These are phyloP conservation scores for Centella asiatica DNA, from an alignment of 129 eudicot species.

Conservation along the genomic window DNA sequence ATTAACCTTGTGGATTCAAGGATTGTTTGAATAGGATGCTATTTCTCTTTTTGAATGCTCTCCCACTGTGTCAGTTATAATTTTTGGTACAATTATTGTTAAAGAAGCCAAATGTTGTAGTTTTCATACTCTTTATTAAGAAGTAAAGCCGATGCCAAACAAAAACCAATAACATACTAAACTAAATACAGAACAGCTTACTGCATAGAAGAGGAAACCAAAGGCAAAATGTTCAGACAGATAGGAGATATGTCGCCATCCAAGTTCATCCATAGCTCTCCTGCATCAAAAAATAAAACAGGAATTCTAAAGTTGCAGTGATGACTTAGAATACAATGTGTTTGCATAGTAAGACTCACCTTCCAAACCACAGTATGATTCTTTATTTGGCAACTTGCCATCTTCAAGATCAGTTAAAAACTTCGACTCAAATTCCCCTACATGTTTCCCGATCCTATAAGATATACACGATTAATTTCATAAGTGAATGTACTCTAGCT, in stretches of 20 bases:
- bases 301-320: constrained; percentile 7
- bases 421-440: constrained; percentile 72
- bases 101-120: too few species aligned
- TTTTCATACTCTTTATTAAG: neutral
- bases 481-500: constrained; percentile 9
- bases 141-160: neutral
- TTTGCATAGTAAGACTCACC: constrained; percentile 31
- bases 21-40: too few species aligned
- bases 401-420: constrained; percentile 50
- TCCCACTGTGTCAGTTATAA: too few species aligned
- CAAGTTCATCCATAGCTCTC: constrained; percentile 87
- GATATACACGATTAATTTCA: constrained; percentile 7
- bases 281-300: constrained; percentile 26
- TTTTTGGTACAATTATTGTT: too few species aligned
- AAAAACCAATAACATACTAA: constrained; percentile 4
- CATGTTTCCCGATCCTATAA: constrained; percentile 67
- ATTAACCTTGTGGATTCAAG: too few species aligned
- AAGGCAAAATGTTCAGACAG: constrained; percentile 61
- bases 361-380: constrained; percentile 51
- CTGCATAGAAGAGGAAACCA: constrained; percentile 51
- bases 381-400: constrained; percentile 42
- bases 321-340: neutral
- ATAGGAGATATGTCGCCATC: constrained; percentile 87
- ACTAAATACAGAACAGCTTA: constrained; percentile 16
- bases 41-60: too few species aligned